Evolutionary conservation across 805 yeast species (phyloP).

Genomic region (Kodamaea neixiangensis): DNA sequence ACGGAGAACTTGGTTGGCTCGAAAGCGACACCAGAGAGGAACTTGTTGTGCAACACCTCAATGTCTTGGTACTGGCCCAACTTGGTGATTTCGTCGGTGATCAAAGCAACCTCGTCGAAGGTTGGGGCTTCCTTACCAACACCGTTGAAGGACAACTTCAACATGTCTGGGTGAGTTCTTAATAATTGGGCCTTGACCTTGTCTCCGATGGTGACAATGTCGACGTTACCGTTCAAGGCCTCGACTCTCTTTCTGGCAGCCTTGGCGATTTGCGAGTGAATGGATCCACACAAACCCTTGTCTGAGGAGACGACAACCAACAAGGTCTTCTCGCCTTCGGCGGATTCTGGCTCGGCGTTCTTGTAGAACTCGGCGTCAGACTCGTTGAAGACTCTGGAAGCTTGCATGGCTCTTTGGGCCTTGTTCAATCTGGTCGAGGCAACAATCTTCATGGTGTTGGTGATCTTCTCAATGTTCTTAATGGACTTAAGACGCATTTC

Average conservation of each 20-base stretch:
- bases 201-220: slow-evolving; percentile 90
- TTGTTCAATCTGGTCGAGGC: slow-evolving; percentile 95
- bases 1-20: slow-evolving; percentile 76
- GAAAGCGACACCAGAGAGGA: slow-evolving; percentile 83
- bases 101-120: slow-evolving; percentile 83
- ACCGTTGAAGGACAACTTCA: slow-evolving; percentile 82
- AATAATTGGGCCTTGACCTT: slow-evolving; percentile 85
- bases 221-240: slow-evolving; percentile 64
- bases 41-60: slow-evolving; percentile 85
- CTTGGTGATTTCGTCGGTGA: slow-evolving; percentile 78
- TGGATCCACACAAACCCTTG: slow-evolving; percentile 98
- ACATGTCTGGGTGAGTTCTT: slow-evolving; percentile 72
- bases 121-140: slow-evolving; percentile 97
- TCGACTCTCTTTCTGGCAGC: slow-evolving; percentile 70
- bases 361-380: slow-evolving; percentile 78
- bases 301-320: slow-evolving; percentile 91
- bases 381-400: slow-evolving; percentile 80
- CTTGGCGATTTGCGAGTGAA: slow-evolving; percentile 93
- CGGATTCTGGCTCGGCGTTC: slow-evolving; percentile 74
- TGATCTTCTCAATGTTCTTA: slow-evolving; percentile 98
- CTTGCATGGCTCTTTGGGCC: slow-evolving; percentile 93
- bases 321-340: slow-evolving; percentile 64
- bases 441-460: slow-evolving; percentile 99
- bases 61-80: slow-evolving; percentile 73
- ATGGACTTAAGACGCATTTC: slow-evolving; percentile 97